Percentiles rank a stretch among this genome's conserved stretches.
These are phyloP conservation scores for Tillandsia fasciculata DNA, from an alignment of 176 grass and related monocot genomes.

Conservation along the genomic window DNA sequence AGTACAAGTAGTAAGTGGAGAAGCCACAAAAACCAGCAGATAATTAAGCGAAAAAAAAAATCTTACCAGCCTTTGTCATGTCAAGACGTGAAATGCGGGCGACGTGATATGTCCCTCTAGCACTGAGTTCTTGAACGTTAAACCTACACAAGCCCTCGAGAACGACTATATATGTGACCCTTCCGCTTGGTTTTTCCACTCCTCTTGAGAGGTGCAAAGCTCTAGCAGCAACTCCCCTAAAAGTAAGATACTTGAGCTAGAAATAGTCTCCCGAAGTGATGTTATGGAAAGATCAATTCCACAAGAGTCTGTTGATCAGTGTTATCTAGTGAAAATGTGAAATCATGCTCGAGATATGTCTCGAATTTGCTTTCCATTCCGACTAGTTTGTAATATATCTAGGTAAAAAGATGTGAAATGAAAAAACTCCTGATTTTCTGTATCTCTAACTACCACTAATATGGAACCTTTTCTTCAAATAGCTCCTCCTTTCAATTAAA, in stretches of 20 bases:
- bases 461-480: neutral
- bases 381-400: neutral
- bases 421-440: neutral
- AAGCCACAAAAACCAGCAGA: neutral
- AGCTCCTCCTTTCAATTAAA: neutral
- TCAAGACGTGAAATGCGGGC: conserved; percentile 85
- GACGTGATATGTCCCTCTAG: conserved; percentile 83
- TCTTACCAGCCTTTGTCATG: conserved; percentile 82
- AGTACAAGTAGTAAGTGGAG: neutral
- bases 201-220: conserved; percentile 96
- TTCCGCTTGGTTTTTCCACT: conserved; percentile 96
- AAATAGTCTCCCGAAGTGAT: too few relatives aligned
- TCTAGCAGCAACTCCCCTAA: conserved; percentile 95
- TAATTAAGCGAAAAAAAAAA: neutral
- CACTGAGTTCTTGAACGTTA: conserved; percentile 77
- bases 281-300: too few relatives aligned
- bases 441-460: neutral
- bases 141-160: conserved; percentile 97
- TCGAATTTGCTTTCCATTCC: neutral
- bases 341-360: neutral
- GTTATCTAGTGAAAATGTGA: too few relatives aligned
- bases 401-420: neutral
- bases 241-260: conserved; percentile 3
- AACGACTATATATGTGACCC: conserved; percentile 93
- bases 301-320: too few relatives aligned